These are phyloP conservation scores for Ceratobasidium sp. DNA, from an alignment of 1,284 basidiomycete species.

Conservation along the genomic window DNA sequence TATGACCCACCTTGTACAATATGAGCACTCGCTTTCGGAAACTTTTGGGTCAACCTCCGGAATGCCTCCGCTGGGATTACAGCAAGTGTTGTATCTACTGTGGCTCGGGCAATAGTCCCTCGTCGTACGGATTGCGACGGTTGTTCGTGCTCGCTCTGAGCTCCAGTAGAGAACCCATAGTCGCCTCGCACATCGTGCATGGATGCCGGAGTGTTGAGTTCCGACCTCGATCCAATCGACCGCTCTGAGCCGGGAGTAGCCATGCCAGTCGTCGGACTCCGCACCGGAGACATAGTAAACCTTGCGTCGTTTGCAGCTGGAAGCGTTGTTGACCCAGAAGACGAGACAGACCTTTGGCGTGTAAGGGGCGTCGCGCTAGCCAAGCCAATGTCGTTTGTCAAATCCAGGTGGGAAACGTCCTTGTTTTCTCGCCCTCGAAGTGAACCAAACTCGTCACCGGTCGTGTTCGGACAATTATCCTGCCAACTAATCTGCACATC, in stretches of 20 bases:
- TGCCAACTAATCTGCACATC: slow-evolving; percentile 95
- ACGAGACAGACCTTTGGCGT: slow-evolving; percentile 68
- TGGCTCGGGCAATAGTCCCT: slow-evolving; percentile 87
- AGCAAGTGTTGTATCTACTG: slow-evolving; percentile 95
- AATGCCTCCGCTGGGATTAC: slow-evolving; percentile 99
- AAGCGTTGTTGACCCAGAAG: slow-evolving; percentile 75
- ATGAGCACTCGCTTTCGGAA: slow-evolving; percentile 96
- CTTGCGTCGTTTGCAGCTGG: slow-evolving; percentile 57
- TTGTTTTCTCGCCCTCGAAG: slow-evolving; percentile 59
- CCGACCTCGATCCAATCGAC: not conserved
- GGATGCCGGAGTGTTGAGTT: not conserved
- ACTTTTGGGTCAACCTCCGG: slow-evolving; percentile 90
- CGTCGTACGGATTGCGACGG: slow-evolving; percentile 30
- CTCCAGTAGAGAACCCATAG: slow-evolving; percentile 29
- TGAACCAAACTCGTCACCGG: not conserved
- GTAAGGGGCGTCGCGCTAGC: slow-evolving; percentile 52
- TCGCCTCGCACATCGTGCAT: slow-evolving; percentile 5
- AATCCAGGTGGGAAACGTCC: slow-evolving; percentile 72
- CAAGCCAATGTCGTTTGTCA: slow-evolving; percentile 55
- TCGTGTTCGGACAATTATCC: slow-evolving; percentile 62
- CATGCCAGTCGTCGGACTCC: slow-evolving; percentile 10
- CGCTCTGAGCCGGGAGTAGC: slow-evolving; percentile 15
- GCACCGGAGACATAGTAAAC: slow-evolving; percentile 49
- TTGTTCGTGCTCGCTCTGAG: slow-evolving; percentile 26
- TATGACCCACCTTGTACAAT: slow-evolving; percentile 85